These are phyloP conservation scores for Yamadazyma sp. DNA, from an alignment of 1,139 yeast species.

Conservation along the genomic window DNA sequence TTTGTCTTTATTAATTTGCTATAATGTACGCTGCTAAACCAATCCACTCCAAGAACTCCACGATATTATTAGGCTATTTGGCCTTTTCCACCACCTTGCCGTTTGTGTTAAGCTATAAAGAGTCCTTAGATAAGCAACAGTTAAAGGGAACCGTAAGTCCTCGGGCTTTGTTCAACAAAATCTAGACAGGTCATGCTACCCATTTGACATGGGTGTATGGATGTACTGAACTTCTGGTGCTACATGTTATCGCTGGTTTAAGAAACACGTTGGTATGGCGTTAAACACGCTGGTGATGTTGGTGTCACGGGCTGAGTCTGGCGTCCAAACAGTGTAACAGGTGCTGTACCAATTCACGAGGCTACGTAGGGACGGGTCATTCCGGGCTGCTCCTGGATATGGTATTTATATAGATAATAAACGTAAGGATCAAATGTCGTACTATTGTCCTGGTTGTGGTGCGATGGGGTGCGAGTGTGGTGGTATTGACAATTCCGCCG, in stretches of 20 bases:
- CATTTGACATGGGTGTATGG: no score
- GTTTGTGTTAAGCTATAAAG: conserved; percentile 44
- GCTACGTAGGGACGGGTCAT: no score
- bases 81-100: conserved; percentile 44
- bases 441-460: not conserved
- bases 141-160: conserved; percentile 37
- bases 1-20: not conserved
- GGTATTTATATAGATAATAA: not conserved
- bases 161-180: conserved; percentile 41
- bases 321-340: no score
- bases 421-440: not conserved
- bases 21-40: not conserved
- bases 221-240: no score
- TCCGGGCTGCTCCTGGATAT: no score
- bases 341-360: no score
- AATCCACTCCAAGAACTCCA: conserved; percentile 3
- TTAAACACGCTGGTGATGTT: no score
- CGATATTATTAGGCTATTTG: conserved; percentile 38
- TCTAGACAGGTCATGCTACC: conserved; percentile 16
- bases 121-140: conserved; percentile 17
- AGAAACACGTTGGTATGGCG: not conserved
- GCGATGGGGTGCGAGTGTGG: conserved; percentile 1
- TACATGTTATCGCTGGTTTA: no score
- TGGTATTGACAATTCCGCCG: not conserved
- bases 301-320: no score